Evolutionary conservation across 768 basidiomycete genomes (phyloP), one percentile per base, ranked within the genome.

Genomic region (Phanerodontia chrysosporium): DNA sequence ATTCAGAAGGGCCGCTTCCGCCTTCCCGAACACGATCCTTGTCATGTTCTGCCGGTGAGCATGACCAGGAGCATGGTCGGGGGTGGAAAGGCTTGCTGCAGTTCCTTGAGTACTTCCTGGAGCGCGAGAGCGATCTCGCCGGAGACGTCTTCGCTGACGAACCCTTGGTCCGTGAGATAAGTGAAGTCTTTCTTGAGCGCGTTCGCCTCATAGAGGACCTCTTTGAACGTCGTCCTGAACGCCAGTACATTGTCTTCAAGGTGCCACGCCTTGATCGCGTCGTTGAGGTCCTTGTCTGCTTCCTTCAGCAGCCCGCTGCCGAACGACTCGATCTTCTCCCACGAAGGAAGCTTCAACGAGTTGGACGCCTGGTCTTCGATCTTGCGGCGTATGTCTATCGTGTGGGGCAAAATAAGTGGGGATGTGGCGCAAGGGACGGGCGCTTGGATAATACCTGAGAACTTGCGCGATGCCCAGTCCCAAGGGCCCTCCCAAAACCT

Each of bases 41-140:
- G 75, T 62, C 29, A 66, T 64, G 5, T 10, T 56, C 18, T 57
- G 61, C 2, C 73, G 66, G 27, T 68, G 56, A 32, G 64, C 67
- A 53, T 75, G 72, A 13, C 64, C 56, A 4, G 72, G 69, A 8
- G 72, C 71, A 29, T 71, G 36, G 30, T 73, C 64, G 3, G 74
- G 70, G 70, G 58, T 2, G 71, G 65, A 52, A 78, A 73, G 46
- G 36, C 51, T 2, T 42, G 36, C 49, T 64, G 27, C 14, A 73
- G 55, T 49, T 42, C 44, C 49, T 64, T 29, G 10, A 73, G 55
- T 49, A 73, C 70, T 2, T 64, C 65, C 27, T 25, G 18, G n/a
- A 65, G 56, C 8, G 21, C 49, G 3, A 51, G 51, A 16, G 61
- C 60, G 27, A 73, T 51, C 14, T 66, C 60, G 12, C 55, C 44